A percentile compares a stretch with the other conserved stretches of the same genome.
Evolutionary conservation across 2,329 filamentous ascomycete genomes (phyloP).

Genomic region (Fusarium pseudograminearum): DNA sequence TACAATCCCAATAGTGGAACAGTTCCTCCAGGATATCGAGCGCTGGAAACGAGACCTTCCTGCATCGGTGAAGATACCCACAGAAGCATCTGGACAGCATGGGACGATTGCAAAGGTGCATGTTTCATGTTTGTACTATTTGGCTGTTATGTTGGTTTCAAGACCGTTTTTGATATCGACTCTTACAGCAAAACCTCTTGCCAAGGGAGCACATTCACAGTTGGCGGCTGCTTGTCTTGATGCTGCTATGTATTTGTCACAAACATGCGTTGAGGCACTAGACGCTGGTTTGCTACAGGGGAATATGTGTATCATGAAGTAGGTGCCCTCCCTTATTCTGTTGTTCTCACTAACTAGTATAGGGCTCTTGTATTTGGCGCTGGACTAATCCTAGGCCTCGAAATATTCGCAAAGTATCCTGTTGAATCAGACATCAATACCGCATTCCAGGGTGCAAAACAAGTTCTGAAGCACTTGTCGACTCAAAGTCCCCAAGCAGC

Average conservation of each 20-base stretch:
- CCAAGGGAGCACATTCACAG: constrained; percentile 48
- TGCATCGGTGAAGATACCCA: constrained; percentile 43
- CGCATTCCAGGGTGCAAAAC: constrained; percentile 63
- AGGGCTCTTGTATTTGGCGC: constrained; percentile 68
- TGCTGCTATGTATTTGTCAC: constrained; percentile 66
- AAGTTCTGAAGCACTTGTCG: constrained; percentile 62
- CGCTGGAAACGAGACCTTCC: constrained; percentile 61
- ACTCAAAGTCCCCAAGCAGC: constrained; percentile 66
- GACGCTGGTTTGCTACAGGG: constrained; percentile 59
- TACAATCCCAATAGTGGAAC: constrained; percentile 52
- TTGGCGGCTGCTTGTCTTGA: constrained; percentile 67
- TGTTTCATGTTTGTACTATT: constrained; percentile 69
- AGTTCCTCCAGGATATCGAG: constrained; percentile 57
- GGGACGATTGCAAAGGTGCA: constrained; percentile 63
- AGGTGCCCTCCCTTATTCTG: constrained; percentile 30
- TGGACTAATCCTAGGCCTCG: constrained; percentile 67
- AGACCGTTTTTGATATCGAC: constrained; percentile 66
- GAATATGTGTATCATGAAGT: constrained; percentile 72
- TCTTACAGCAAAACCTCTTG: constrained; percentile 54
- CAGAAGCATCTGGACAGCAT: constrained; percentile 40
- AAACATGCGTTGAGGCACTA: constrained; percentile 64
- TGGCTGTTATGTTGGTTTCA: constrained; percentile 68
- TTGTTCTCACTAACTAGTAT: not conserved
- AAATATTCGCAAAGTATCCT: constrained; percentile 63
- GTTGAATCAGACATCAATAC: constrained; percentile 58